Percentiles rank a stretch among this genome's conserved stretches.
Evolutionary conservation across 805 yeast genomes (phyloP).

Genomic region (Priceomyces fermenticarens): DNA sequence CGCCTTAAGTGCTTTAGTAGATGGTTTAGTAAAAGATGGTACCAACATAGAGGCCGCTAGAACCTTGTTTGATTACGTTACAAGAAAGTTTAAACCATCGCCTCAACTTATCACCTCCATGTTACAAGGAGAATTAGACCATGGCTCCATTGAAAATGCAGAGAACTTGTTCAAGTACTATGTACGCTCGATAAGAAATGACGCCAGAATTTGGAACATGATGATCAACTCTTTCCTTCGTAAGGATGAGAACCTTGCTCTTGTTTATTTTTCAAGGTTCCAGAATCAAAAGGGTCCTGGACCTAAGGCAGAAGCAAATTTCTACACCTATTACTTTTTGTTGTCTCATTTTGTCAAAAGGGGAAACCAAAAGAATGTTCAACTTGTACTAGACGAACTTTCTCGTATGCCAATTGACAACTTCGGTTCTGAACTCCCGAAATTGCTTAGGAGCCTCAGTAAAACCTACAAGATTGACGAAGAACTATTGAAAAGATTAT

Average conservation of each 20-base stretch:
- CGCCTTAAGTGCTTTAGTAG: conserved; percentile 52
- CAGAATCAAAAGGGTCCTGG: conserved; percentile 18
- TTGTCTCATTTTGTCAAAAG: conserved; percentile 34
- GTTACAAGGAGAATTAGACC: conserved; percentile 44
- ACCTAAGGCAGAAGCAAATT: conserved; percentile 37
- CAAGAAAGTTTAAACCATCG: conserved; percentile 27
- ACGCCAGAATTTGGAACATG: conserved; percentile 43
- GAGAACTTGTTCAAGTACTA: conserved; percentile 33
- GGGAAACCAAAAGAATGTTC: conserved; percentile 28
- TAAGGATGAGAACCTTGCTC: conserved; percentile 37
- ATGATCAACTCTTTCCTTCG: conserved; percentile 30
- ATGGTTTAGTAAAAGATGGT: conserved; percentile 49
- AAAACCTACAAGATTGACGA: conserved; percentile 5
- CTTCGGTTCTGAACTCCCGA: conserved; percentile 42
- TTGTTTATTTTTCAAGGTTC: conserved; percentile 36
- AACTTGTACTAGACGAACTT: conserved; percentile 38
- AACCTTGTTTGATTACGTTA: conserved; percentile 41
- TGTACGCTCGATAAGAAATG: conserved; percentile 29
- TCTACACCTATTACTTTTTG: conserved; percentile 48
- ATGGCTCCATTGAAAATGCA: conserved; percentile 34
- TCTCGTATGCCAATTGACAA: conserved; percentile 20
- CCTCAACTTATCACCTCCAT: conserved; percentile 43
- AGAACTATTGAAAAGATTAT: conserved; percentile 6
- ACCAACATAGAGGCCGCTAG: conserved; percentile 51
- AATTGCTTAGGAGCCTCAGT: conserved; percentile 17